Base-by-base conservation (phyloP, 2,329 filamentous ascomycete genomes). In the Fusarium torreyae region DNA sequence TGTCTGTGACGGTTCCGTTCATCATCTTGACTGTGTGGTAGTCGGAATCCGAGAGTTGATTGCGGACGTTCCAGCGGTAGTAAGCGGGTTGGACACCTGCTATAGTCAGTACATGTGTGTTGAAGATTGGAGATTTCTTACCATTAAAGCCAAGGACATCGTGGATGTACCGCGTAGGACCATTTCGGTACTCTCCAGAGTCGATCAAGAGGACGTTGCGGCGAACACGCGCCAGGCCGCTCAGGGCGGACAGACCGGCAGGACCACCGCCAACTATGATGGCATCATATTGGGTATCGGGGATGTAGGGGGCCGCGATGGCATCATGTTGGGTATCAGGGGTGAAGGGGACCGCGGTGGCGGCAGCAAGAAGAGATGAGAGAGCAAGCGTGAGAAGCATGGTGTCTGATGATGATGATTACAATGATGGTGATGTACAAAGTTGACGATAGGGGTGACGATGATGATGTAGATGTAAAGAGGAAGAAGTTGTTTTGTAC, bases 101-200 rank as follows among this genome's bases (percentile, higher is more conserved):
- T 0, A n/a, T 0, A 1, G 28, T 76, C 49, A 68, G 50, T 56
- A 9, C 5, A 8, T 5, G 9, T 15, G 13, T 2, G 10, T 2
- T 5, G 14, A 4, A 9, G 1, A 1, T 1, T 10, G 10, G 1
- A 10, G 0, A 6, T 11, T 8, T n/a, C 74, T 66, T 72, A 88
- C 88, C 88, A 52, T 90, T 88, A 58, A 83, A 86, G 5, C 87
- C 87, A 26, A 89, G 79, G 1, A 90, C 85, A 73, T 90, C 88
- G 75, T 90, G 88, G 82, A 89, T 86, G 66, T 88, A 83, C 15
- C 87, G 78, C 0, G 88, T 89, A 0, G 82, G 78, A 2, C 54
- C 81, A 71, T 90, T 90, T 52, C 88, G 85, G 68, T 90, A 90
- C 31, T 83, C 79, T 14, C 83, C 85, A 20, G 86, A 88, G 74